Evolutionary conservation across 1,284 basidiomycete species (phyloP), one percentile per base, ranked within the genome.

Genomic region (Trametes pubescens): DNA sequence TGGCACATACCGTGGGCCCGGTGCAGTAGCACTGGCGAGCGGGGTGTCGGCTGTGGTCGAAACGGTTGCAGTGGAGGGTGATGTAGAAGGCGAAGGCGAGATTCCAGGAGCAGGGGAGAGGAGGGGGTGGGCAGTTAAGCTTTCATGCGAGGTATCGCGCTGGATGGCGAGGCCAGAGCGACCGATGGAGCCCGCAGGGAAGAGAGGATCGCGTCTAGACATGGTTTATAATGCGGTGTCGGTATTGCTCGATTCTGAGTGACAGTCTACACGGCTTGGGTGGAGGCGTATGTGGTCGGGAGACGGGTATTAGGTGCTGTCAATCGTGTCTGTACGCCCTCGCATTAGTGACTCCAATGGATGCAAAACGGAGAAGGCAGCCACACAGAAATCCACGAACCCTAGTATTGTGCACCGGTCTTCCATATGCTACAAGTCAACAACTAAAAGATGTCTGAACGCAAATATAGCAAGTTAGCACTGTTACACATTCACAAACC

Each of bases 61-160:
- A 6, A 54, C 43, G 9, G 59, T 37, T 3, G 64, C 21, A 14
- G 51, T 21, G n/a, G 32, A 55, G 10, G 70, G 66, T 35, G 71
- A 69, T 16, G 70, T 59, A 4, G 72, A 58, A 21, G 69, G 58
- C 38, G 74, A 65, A 13, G 71, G 65, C 4, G 40, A n/a, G 3
- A n/a, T 43, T 16, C 73, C 70, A 10, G 74, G 68, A 10, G 74
- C 76, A 1, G 85, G 80, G 0, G 85, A 85, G n/a, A 89, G 80
- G 5, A 91, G 78, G 0, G 89, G 88, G 67, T 90, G 90, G 0
- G 87, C 83, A 5, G 82, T 77, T 43, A 88, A 75, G n/a, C 81
- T 78, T 57, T 90, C 89, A 61, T 82, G 82, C 1, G 86, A 86
- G 16, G 81, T 69, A 5, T 79, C 77, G 48, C 81, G 82, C 29